Evolutionary conservation across 148 eudicot species (phyloP), one percentile per base, ranked within the genome.

Genomic region (Fagopyrum homotropicum): DNA sequence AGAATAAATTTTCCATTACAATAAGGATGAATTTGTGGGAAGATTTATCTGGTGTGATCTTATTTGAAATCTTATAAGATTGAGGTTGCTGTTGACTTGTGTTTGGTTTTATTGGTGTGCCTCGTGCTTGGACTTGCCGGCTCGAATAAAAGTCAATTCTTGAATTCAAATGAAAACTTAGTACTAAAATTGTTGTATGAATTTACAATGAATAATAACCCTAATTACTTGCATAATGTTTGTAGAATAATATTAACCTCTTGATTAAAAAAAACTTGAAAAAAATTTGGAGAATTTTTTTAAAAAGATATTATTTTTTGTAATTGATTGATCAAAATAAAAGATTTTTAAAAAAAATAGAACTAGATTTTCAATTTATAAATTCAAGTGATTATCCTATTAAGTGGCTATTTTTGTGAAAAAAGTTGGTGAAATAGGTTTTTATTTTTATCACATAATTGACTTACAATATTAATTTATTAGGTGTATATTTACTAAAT

Each of bases 71-170:
- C 71, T 35, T 17, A 43, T 26, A 63, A 6, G 12, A 57, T 63
- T 63, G 69, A 66, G 71, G 71, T 66, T 66, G 71, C 47, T 40
- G 71, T 66, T 66, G 71, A 66, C 71, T 40, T 43, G 17, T 14
- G 1, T 66, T 54, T 54, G 59, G 15, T 6, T 1, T 4, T 54
- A 4, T 54, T 15, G 19, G 17, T 54, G 26, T 26, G 68, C 68
- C 68, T 61, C 68, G 68, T 61, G 68, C 68, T 61, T 61, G 68
- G 68, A 61, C 68, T 61, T 29, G 12, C 68, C 43, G 16, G 4
- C 10, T 9, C 10, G 43, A 26, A 57, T 57, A 57, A 9, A 26
- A 61, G 68, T 61, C 68, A 61, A 61, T 29, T 26, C 44, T 61
- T 61, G 68, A 61, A 61, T 61, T 61, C 68, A 61, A 61, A 35